Base-by-base conservation (phyloP, 1,284 basidiomycete genomes). In the Microbotryum scabiosae region DNA sequence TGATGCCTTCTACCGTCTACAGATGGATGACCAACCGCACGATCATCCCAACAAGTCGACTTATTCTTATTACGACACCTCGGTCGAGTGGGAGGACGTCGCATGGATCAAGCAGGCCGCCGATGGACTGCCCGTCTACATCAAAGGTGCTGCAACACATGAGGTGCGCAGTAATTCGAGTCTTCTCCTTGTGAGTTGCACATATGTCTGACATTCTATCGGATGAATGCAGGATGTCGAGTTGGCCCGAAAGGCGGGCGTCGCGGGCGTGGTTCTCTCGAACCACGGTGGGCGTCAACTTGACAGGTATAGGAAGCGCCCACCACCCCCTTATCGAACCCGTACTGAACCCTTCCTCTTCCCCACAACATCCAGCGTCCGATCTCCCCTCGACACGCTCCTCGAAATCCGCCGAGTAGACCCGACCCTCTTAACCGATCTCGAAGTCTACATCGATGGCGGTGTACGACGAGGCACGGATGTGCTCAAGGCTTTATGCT, bases 381-480 rank as follows among this genome's bases (percentile, higher is more conserved):
- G 69, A 5, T 64, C 75, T 0, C 64, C 71, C 0, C 57, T 76
- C 48, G 75, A 74, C 45, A 73, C 75, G 2, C 68, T 74, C 5
- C 67, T 72, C 43, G 68, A 70, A 70, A 78, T 94, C 53, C 82
- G 84, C 16, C 78, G 81, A 63, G 79, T 84, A 65, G 79, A 82
- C 47, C 88, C 89, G 0, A 84, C 87, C 60, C 78, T 89, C 20
- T 86, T 93, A 62, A 73, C 81, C 57, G 83, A 81, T 20, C 62
- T 81, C 59, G 80, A 82, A 83, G 87, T 97, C 14, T 93, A 88
- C 70, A 83, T 96, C 57, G 92, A 96, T 73, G 92, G 91, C 21
- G 92, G 90, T 5, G 79, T 90, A 23, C 79, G 81, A 54, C 82
- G 91, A 48, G 92, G 91, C 20, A 90, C 88, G 81, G 90, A 92